Evolutionary conservation across 1,139 yeast genomes (phyloP).

Genomic region (Fermentozyma sake): DNA sequence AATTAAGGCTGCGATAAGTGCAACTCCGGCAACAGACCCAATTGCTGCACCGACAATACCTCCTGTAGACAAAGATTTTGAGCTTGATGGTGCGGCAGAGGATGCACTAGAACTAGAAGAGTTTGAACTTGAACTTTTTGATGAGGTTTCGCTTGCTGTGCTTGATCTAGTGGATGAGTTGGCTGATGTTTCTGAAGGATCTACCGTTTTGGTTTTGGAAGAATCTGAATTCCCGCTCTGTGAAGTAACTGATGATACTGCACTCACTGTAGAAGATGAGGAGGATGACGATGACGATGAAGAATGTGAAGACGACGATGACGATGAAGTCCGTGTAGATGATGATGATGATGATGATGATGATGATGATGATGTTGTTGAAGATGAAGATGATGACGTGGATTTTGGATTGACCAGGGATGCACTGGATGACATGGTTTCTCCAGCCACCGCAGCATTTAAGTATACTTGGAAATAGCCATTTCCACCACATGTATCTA

Average conservation of each 20-base stretch:
- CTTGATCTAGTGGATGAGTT: slow-evolving; percentile 10
- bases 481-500: slow-evolving; percentile 62
- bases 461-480: slow-evolving; percentile 46
- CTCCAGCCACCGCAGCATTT: slow-evolving; percentile 26
- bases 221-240: not conserved
- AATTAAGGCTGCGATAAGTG: slow-evolving; percentile 17
- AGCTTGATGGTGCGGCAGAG: slow-evolving; percentile 8
- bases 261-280: slow-evolving; percentile 8
- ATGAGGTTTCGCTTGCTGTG: no score
- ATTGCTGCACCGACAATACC: slow-evolving; percentile 72
- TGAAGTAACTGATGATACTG: no score
- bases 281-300: slow-evolving; percentile 13
- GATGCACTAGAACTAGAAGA: slow-evolving; percentile 6
- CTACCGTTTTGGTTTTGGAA: slow-evolving; percentile 1
- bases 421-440: slow-evolving; percentile 10
- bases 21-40: slow-evolving; percentile 54
- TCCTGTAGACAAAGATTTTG: slow-evolving; percentile 46
- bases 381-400: slow-evolving; percentile 9
- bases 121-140: slow-evolving; percentile 8
- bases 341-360: slow-evolving; percentile 12
- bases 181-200: slow-evolving; percentile 1
- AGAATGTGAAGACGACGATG: slow-evolving; percentile 13
- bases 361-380: slow-evolving; percentile 7
- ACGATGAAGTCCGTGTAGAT: slow-evolving; percentile 11
- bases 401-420: no score